Evolutionary conservation across 176 grass and related monocot genomes (phyloP).

Genomic region (Juncus inflexus): DNA sequence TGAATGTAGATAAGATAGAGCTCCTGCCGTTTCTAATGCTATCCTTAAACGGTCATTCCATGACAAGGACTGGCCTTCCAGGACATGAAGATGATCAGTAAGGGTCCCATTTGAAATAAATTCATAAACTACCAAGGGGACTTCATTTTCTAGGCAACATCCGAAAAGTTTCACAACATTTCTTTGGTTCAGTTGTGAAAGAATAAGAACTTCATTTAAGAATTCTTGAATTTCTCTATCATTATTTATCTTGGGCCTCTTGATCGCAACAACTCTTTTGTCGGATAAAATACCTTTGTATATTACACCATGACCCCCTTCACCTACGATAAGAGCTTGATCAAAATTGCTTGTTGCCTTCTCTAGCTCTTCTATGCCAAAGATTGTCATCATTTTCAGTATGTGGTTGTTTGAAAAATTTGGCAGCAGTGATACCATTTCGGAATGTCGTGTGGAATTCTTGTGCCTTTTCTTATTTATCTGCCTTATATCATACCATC

Average conservation of each 20-base stretch:
- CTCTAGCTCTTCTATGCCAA: constrained; percentile 19
- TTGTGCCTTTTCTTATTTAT: too few relatives aligned
- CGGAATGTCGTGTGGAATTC: too few relatives aligned
- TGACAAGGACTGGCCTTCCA: not conserved
- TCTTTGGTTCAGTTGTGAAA: constrained; percentile 17
- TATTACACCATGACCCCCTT: constrained; percentile 8
- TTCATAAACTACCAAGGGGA: constrained; percentile 16
- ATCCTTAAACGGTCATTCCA: constrained; percentile 15
- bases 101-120: constrained; percentile 25
- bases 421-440: too few relatives aligned
- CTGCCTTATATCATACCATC: too few relatives aligned
- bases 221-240: constrained; percentile 20
- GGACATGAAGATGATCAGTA: constrained; percentile 8
- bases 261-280: constrained; percentile 13
- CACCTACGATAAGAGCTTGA: not conserved
- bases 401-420: not conserved
- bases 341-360: constrained; percentile 21
- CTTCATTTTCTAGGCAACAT: constrained; percentile 24
- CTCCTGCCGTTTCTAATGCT: constrained; percentile 10
- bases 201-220: constrained; percentile 18
- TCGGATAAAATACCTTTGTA: constrained; percentile 22
- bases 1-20: constrained; percentile 20
- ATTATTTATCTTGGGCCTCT: not conserved
- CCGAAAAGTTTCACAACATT: constrained; percentile 19
- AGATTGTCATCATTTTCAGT: constrained; percentile 9